A percentile compares a stretch with the other conserved stretches of the same genome.
Evolutionary conservation across 805 yeast species (phyloP).

Genomic region (Metschnikowia borealis): DNA sequence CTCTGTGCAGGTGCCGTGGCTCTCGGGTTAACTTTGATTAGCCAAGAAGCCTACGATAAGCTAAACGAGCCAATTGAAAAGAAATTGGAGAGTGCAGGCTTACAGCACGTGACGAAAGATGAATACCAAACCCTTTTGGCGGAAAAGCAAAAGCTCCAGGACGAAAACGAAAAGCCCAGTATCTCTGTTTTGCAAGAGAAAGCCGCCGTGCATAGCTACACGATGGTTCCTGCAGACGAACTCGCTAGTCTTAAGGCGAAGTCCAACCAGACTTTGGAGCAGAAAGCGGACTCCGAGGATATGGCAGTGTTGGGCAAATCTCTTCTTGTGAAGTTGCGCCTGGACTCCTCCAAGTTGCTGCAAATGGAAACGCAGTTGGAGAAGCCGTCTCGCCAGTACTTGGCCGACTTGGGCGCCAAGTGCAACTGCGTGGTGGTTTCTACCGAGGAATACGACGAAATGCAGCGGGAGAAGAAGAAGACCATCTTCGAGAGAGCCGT

Average conservation of each 20-base stretch:
- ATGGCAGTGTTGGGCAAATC: slow-evolving; percentile 15
- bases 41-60: slow-evolving; percentile 2
- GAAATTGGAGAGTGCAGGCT: slow-evolving; percentile 9
- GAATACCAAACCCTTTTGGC: slow-evolving; percentile 7
- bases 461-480: slow-evolving; percentile 7
- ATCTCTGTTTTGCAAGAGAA: slow-evolving; percentile 8
- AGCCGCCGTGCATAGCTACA: slow-evolving; percentile 8
- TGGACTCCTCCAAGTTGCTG: slow-evolving; percentile 7
- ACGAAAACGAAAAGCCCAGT: slow-evolving; percentile 4
- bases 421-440: slow-evolving; percentile 6
- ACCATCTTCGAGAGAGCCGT: slow-evolving; percentile 13
- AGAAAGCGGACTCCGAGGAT: slow-evolving; percentile 18
- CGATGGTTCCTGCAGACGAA: slow-evolving; percentile 12
- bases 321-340: slow-evolving; percentile 16
- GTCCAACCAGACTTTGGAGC: slow-evolving; percentile 8
- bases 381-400: slow-evolving; percentile 7
- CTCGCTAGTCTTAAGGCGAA: slow-evolving; percentile 9
- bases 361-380: slow-evolving; percentile 5
- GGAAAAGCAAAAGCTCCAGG: slow-evolving; percentile 1
- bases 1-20: slow-evolving; percentile 23
- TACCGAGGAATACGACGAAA: slow-evolving; percentile 3
- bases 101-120: slow-evolving; percentile 9
- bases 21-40: slow-evolving; percentile 8
- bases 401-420: slow-evolving; percentile 8
- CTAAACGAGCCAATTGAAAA: slow-evolving; percentile 7